Evolutionary conservation across 805 yeast genomes (phyloP), one percentile per base, ranked within the genome.

Genomic region (Ogataea philodendri): DNA sequence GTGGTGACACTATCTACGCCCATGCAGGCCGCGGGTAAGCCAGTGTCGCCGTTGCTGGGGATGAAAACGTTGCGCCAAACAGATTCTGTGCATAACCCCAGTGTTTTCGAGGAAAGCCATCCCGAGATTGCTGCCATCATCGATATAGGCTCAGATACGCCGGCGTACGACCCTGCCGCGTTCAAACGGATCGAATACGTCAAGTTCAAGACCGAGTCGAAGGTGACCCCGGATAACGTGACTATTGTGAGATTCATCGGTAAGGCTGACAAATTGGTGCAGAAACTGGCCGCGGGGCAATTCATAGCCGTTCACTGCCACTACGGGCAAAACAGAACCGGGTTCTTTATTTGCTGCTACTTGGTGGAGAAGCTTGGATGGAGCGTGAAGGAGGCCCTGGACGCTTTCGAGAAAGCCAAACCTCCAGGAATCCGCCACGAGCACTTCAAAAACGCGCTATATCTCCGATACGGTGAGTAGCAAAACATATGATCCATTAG

Each of bases 261-360:
- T 24, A 62, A 79, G 28, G 68, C 78, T 4, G 78, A 76, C 44
- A 63, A 66, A 29, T 67, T 76, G 13, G 49, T 72, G 17, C 22
- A 21, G 7, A 41, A 45, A 17, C 46, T 42, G 21, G 30, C 35
- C 7, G 32, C 19, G 14, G 47, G 47, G 11, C 74, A 74, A 5
- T 58, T 67, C 16, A 61, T 81, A 5, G 86, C 73, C 0, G 82
- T 84, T 6, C 93, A 84, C 56, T 83, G 93, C 53, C 93, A 83
- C 55, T 83, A 83, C 52, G 93, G 90, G 5, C 84, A 82, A 59
- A 83, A 83, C 55, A 63, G 90, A 38, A 83, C 90, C 0, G 90
- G 93, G 3, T 83, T 76, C 48, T 65, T 84, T 32, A 74, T 83
- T 13, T 78, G 85, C 52, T 74, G 84, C 50, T 84, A 78, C 52